Evolutionary conservation across 805 yeast species (phyloP), one percentile per base, ranked within the genome.

Genomic region (Soucietia sequanensis): DNA sequence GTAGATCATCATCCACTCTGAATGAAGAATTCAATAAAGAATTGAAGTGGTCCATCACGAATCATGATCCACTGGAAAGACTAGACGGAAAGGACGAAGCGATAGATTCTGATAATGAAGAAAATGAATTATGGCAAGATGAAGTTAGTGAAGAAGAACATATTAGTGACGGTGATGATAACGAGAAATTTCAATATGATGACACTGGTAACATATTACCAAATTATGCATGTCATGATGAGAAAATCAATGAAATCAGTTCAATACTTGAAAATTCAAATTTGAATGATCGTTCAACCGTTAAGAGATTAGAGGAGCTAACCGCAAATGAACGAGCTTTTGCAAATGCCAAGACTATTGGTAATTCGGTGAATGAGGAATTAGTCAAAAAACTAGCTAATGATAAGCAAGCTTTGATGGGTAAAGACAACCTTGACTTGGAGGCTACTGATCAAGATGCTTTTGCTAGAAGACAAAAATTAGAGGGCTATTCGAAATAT

Each of bases 51-150:
- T 75, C 85, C 0, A 80, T 84, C 27, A 70, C 85, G 31, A 74
- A 76, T 35, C 84, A 79, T 46, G 90, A 84, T 47, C 95, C 95
- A 0, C 80, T 81, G 42, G 84, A 81, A 47, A 62, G 93, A 39
- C 54, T 82, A 23, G n/a, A 8, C 27, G 19, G 27, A 10, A 35
- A 35, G 12, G 36, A 31, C n/a, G 13, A 15, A 4, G 34, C 33
- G 6, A 32, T 35, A n/a, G 44, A 32, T 11, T 38, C 30, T n/a
- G 43, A 41, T 2, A 36, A 39, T 5, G 45, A 34, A 11, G 39
- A 33, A 30, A 45, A 18, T 30, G 38, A 32, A 31, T 41, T 33
- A 28, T 58, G 60, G 58, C 47, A 50, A 21, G 45, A 62, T 34
- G 74, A 67, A 35, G 60, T 60, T 9, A 70, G 78, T 49, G 82